Conservation (phyloP, 2,329 filamentous ascomycete genomes). For the Aaosphaeria arxii region DNA sequence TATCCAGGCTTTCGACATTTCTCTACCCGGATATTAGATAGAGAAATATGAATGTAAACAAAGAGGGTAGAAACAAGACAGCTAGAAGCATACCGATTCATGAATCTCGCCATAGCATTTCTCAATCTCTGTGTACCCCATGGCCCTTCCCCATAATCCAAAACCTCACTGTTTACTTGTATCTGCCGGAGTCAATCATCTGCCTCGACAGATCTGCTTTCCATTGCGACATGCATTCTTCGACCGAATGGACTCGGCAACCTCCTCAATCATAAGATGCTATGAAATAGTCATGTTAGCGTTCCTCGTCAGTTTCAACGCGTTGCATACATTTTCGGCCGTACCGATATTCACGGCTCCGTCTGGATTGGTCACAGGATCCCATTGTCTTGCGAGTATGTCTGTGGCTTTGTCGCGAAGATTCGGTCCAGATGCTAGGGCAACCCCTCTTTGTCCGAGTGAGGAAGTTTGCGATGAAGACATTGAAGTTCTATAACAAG, state of each 20-base stretch:
- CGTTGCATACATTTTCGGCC: slow-evolving; percentile 21
- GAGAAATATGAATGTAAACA: too few species aligned
- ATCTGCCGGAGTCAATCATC: slow-evolving; percentile 9
- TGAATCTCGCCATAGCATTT: too few species aligned
- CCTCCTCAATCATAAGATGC: slow-evolving; percentile 37
- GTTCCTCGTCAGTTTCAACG: neutral
- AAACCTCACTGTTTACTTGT: slow-evolving; percentile 27
- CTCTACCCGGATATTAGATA: too few species aligned
- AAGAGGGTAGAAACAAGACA: slow-evolving; percentile 11
- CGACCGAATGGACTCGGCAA: slow-evolving; percentile 27
- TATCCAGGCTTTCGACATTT: too few species aligned
- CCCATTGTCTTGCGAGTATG: slow-evolving; percentile 14
- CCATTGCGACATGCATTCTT: neutral
- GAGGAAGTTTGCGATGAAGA: too few species aligned
- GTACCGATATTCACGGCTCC: slow-evolving; percentile 28
- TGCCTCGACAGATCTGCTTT: neutral
- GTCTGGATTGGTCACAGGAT: slow-evolving; percentile 22
- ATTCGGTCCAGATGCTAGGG: slow-evolving; percentile 5
- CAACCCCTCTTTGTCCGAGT: too few species aligned
- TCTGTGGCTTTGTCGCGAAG: slow-evolving; percentile 9
- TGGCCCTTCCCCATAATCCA: slow-evolving; percentile 42
- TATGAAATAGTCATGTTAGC: slow-evolving; percentile 7
- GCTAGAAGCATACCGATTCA: slow-evolving; percentile 29
- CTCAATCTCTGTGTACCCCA: slow-evolving; percentile 22
- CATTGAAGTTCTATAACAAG: too few species aligned